Evolutionary conservation across 129 eudicot genomes (phyloP), one percentile per base, ranked within the genome.

Genomic region (Flaveria trinervia): DNA sequence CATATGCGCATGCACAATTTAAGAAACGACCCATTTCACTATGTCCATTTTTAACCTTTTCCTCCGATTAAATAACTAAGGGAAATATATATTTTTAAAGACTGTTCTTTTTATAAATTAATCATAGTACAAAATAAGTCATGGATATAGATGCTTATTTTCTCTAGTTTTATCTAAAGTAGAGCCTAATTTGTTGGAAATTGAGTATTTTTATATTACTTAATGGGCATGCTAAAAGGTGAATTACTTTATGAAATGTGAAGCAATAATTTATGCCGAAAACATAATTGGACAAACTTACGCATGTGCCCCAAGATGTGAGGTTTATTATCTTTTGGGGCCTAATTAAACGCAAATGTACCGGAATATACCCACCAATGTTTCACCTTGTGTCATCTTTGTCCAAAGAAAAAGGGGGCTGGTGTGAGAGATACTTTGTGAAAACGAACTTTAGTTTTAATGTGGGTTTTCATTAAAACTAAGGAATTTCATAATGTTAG

Each of bases 1-100:
- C 77, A 70, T 28, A 43, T 80, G 72, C 77, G 81, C 85, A 76
- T 81, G 81, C 85, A 76, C 82, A 70, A 43, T 76, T 30, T 76
- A 81, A 70, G 79, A 77, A 82, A 77, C 73, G 55, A 45, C 82
- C 85, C 85, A 77, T 82, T 23, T 65, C 78, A 65, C 78, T 62
- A 65, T 82, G 79, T 82, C 79, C 79, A 82, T 70, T 76, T 81
- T 76, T 76, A 43, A 70, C 78, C 73, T 70, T 82, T 76, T 62
- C 76, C 46, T 39, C n/a, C 39, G 56, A 70, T 79, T 36, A 72
- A 73, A 79, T 62, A 71, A 54, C 68, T 57, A 45, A 17, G 18
- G 0, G 30, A 45, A 57, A 25, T 57, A 41, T 60, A 28, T 30
- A 57, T 56, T 2, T 12, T 28, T 71, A 16, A 13, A 13, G 18